These are phyloP conservation scores for Babesia bigemina DNA, from an alignment of 169 alveolate species.

Conservation along the genomic window DNA sequence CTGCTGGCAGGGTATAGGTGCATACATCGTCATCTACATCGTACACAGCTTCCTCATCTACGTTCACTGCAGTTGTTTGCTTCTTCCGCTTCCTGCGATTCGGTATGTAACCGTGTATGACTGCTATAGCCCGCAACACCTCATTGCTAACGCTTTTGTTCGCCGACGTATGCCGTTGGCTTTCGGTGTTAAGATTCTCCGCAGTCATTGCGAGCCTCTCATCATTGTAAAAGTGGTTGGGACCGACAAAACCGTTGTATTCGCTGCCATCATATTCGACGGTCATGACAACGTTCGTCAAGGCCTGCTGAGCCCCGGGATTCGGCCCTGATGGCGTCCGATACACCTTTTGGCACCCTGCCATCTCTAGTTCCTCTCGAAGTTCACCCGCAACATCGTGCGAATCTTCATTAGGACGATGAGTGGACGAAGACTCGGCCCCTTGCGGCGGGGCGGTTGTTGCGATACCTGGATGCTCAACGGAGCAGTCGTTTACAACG, in stretches of 20 bases:
- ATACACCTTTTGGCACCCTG: no score
- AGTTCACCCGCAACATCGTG: no score
- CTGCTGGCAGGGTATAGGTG: slow-evolving; percentile 10
- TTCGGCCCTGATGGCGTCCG: no score
- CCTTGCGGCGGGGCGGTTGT: no score
- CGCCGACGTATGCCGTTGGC: background rate
- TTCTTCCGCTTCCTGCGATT: slow-evolving; percentile 12
- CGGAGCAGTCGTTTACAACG: no score
- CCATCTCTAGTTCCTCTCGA: no score
- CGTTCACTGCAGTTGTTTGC: background rate
- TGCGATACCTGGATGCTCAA: no score
- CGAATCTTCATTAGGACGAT: no score
- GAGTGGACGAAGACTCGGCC: no score
- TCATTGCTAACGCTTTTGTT: slow-evolving; percentile 58
- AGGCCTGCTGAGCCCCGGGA: slow-evolving; percentile 13
- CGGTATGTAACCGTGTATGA: slow-evolving; percentile 70
- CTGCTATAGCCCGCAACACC: slow-evolving; percentile 62
- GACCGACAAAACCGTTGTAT: slow-evolving; percentile 74
- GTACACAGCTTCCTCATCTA: background rate
- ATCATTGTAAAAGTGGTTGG: slow-evolving; percentile 52
- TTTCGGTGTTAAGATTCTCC: background rate
- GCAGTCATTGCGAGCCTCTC: slow-evolving; percentile 3
- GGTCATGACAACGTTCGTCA: slow-evolving; percentile 69
- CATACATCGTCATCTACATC: slow-evolving; percentile 4
- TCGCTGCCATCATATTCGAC: slow-evolving; percentile 75